Conservation (phyloP, 441 rosid genomes). For the Aleurites moluccanus region DNA sequence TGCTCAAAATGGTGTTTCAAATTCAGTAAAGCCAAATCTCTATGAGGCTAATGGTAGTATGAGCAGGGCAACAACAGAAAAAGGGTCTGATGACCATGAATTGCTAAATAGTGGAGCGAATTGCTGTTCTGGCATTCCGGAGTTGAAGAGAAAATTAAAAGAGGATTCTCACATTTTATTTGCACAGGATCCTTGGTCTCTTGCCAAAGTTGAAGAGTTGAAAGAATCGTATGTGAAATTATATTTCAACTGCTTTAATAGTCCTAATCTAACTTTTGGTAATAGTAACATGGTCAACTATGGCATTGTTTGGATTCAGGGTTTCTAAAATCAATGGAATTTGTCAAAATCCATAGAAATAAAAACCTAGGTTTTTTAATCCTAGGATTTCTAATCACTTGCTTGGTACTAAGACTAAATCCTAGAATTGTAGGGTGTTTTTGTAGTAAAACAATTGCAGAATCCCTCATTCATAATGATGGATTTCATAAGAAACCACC, state of each 20-base stretch:
- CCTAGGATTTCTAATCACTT: too few relatives aligned
- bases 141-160: slow-evolving; percentile 45
- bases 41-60: slow-evolving; percentile 37
- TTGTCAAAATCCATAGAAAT: too few relatives aligned
- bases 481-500: too few relatives aligned
- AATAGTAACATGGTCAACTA: slow-evolving; percentile 4
- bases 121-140: slow-evolving; percentile 30
- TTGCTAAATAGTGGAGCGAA: slow-evolving; percentile 35
- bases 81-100: slow-evolving; percentile 33
- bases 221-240: slow-evolving; percentile 63
- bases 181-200: slow-evolving; percentile 59
- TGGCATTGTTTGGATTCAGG: too few relatives aligned
- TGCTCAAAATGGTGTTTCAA: slow-evolving; percentile 25
- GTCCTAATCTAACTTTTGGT: slow-evolving; percentile 10
- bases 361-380: too few relatives aligned
- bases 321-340: too few relatives aligned
- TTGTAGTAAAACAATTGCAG: too few relatives aligned
- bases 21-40: slow-evolving; percentile 34
- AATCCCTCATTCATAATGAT: too few relatives aligned
- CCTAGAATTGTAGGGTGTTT: too few relatives aligned
- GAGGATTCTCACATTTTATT: slow-evolving; percentile 55
- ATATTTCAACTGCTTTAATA: slow-evolving; percentile 18
- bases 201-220: slow-evolving; percentile 53
- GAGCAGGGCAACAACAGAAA: slow-evolving; percentile 24
- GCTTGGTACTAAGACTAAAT: too few relatives aligned